Evolutionary conservation across 768 basidiomycete species (phyloP).

Genomic region (Boletus eberwhitei): DNA sequence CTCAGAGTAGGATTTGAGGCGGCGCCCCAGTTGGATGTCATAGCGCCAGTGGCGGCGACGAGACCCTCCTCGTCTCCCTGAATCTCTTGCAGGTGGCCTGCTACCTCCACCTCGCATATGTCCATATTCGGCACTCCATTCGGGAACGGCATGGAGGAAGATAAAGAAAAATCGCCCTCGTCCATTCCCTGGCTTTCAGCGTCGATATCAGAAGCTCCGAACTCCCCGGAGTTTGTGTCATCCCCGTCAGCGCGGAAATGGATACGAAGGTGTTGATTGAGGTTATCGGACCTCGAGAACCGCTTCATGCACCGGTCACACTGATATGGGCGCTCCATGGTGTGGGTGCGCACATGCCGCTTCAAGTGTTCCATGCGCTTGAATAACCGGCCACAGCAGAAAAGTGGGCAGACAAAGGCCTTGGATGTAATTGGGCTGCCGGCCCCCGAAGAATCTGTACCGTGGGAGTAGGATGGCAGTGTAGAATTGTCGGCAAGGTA

Average conservation of each 20-base stretch:
- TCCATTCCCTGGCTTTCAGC: slow-evolving; percentile 36
- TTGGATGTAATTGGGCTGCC: slow-evolving; percentile 43
- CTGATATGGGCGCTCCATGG: slow-evolving; percentile 79
- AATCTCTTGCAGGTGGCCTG: slow-evolving; percentile 52
- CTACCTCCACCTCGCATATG: slow-evolving; percentile 61
- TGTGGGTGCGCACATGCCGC: slow-evolving; percentile 84
- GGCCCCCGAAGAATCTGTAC: slow-evolving; percentile 20
- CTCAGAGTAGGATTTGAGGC: slow-evolving; percentile 15
- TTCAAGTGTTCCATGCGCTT: slow-evolving; percentile 92
- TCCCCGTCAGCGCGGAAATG: slow-evolving; percentile 45
- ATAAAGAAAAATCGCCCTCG: slow-evolving; percentile 29
- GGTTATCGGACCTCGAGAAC: slow-evolving; percentile 87
- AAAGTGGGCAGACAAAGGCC: slow-evolving; percentile 78
- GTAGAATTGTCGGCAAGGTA: slow-evolving; percentile 16
- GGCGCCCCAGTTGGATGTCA: slow-evolving; percentile 16
- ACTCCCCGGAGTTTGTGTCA: slow-evolving; percentile 26
- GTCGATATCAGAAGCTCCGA: slow-evolving; percentile 26
- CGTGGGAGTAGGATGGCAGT: slow-evolving; percentile 21
- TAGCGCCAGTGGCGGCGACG: slow-evolving; percentile 31
- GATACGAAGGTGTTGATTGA: slow-evolving; percentile 82
- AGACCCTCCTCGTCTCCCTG: slow-evolving; percentile 58
- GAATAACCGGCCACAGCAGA: slow-evolving; percentile 81
- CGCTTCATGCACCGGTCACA: slow-evolving; percentile 74
- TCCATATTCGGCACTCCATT: slow-evolving; percentile 43
- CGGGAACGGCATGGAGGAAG: slow-evolving; percentile 25